Evolutionary conservation across 2,329 filamentous ascomycete species (phyloP).

Genomic region (Cryphonectria japonica): DNA sequence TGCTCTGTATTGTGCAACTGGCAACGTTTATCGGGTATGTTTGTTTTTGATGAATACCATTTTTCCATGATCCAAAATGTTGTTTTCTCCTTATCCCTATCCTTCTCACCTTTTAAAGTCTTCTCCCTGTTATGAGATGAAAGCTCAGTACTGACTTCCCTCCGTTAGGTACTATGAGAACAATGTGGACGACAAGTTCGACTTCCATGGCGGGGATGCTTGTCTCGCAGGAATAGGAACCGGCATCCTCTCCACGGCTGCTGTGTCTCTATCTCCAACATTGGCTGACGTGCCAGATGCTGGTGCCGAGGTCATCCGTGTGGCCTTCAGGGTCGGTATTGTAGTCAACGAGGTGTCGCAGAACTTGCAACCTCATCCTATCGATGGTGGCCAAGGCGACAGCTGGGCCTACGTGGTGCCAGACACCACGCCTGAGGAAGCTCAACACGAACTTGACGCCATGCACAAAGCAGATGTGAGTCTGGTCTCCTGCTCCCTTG

Average conservation of each 20-base stretch:
- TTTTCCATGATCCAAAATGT: too few relatives aligned
- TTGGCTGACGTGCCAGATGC: conserved; percentile 44
- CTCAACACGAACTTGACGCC: conserved; percentile 44
- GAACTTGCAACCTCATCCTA: conserved; percentile 43
- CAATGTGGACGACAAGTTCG: conserved; percentile 31
- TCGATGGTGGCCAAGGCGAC: conserved; percentile 32
- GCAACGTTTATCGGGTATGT: conserved; percentile 49
- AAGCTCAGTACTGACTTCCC: not conserved
- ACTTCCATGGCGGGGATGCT: conserved; percentile 33
- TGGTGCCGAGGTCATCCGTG: conserved; percentile 47
- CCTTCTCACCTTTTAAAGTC: not conserved
- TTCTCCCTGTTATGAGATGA: too few relatives aligned
- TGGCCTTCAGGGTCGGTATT: conserved; percentile 52
- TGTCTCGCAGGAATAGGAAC: conserved; percentile 47
- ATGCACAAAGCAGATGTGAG: conserved; percentile 35
- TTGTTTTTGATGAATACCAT: not conserved
- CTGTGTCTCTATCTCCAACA: conserved; percentile 44
- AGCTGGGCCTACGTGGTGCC: conserved; percentile 49
- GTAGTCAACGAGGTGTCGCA: conserved; percentile 47
- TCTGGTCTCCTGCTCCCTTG: not conserved
- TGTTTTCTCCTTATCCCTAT: too few relatives aligned
- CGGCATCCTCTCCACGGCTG: conserved; percentile 48
- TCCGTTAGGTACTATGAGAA: conserved; percentile 38
- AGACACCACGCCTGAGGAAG: conserved; percentile 37
- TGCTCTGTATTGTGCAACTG: conserved; percentile 47